These are phyloP conservation scores for Jimgerdemannia flammicorona DNA, from an alignment of 192 early-diverging fungal species.

Conservation along the genomic window DNA sequence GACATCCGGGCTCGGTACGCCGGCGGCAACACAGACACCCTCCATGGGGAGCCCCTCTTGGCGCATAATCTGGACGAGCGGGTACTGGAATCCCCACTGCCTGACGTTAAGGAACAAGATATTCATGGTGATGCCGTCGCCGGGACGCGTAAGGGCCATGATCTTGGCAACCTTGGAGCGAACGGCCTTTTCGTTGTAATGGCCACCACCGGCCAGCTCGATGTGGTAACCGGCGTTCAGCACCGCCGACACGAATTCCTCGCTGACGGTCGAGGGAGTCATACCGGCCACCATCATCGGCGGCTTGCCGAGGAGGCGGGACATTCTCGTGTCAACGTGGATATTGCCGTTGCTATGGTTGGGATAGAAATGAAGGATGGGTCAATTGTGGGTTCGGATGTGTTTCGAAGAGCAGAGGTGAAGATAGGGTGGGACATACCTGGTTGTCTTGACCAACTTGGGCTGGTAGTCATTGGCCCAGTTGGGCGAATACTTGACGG, in stretches of 20 bases:
- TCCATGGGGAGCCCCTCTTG: constrained; percentile 83
- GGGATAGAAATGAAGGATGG: neutral
- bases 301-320: constrained; percentile 79
- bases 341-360: constrained; percentile 51
- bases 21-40: constrained; percentile 89
- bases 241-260: constrained; percentile 76
- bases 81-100: constrained; percentile 93
- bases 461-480: constrained; percentile 88
- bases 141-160: constrained; percentile 63
- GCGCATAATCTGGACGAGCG: constrained; percentile 72
- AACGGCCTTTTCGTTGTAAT: constrained; percentile 71
- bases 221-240: constrained; percentile 89
- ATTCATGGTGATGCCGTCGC: constrained; percentile 89
- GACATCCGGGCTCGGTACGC: constrained; percentile 84
- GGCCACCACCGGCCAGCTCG: constrained; percentile 89
- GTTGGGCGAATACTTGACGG: constrained; percentile 77
- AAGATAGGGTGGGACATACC: constrained; percentile 10
- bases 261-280: constrained; percentile 84
- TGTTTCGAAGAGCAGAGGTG: too few species aligned
- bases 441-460: constrained; percentile 64
- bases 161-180: constrained; percentile 70
- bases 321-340: constrained; percentile 86
- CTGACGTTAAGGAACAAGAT: constrained; percentile 86
- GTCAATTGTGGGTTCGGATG: neutral
- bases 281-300: constrained; percentile 96